Conservation (phyloP, 2,329 filamentous ascomycete species). For the Pseudogymnoascus sp. region DNA sequence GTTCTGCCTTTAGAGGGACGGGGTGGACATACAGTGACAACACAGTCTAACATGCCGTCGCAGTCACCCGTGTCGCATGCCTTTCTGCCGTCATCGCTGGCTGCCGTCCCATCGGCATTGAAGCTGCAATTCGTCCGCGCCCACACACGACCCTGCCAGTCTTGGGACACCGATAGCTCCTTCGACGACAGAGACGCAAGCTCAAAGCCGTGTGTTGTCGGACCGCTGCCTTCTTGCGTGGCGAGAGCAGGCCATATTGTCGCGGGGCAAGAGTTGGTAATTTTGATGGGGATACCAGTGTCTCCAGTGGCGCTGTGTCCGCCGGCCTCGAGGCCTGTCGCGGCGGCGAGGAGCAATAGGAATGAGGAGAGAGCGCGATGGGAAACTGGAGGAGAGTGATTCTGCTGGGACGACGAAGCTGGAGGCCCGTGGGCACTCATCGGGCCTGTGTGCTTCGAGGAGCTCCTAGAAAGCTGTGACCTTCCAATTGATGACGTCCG, state of each 20-base stretch:
- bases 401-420: neutral
- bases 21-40: conserved; percentile 51
- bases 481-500: conserved; percentile 1
- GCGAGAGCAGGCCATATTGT: conserved; percentile 69
- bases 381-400: neutral
- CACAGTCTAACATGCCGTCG: conserved; percentile 59
- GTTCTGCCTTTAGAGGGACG: neutral
- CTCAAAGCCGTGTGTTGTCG: conserved; percentile 60
- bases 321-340: conserved; percentile 17
- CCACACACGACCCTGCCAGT: conserved; percentile 80
- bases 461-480: neutral
- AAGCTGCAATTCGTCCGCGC: conserved; percentile 78
- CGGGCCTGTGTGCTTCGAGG: neutral
- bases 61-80: conserved; percentile 73
- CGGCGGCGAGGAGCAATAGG: conserved; percentile 18
- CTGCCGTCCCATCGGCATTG: conserved; percentile 51
- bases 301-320: conserved; percentile 16
- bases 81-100: conserved; percentile 37
- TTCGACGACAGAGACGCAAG: conserved; percentile 49
- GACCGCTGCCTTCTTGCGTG: conserved; percentile 63
- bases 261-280: conserved; percentile 65
- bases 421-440: neutral
- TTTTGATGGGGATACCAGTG: conserved; percentile 17
- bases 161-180: conserved; percentile 56
- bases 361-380: neutral